Conservation (phyloP, 2,329 filamentous ascomycete genomes). For the Chaetomium olivaceum region DNA sequence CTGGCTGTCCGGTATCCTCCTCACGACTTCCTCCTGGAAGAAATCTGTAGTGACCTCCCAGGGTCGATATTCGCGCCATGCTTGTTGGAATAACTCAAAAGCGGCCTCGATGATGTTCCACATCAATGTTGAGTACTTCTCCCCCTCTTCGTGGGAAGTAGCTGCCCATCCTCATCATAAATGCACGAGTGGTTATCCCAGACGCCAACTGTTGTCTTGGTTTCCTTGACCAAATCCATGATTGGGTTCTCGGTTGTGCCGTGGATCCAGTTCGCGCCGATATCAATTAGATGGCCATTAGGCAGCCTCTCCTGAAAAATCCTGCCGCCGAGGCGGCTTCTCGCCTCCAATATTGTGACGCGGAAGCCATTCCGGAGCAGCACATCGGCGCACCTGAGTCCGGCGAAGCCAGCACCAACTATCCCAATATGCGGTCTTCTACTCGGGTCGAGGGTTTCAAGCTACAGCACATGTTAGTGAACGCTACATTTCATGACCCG, state of each 20-base stretch:
- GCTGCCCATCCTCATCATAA: conserved; percentile 57
- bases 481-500: background rate
- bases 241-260: conserved; percentile 72
- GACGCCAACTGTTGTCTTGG: conserved; percentile 50
- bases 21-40: conserved; percentile 48
- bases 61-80: conserved; percentile 50
- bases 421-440: conserved; percentile 59
- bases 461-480: conserved; percentile 22
- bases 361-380: conserved; percentile 63
- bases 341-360: conserved; percentile 70
- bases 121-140: conserved; percentile 54
- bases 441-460: conserved; percentile 22
- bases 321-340: conserved; percentile 66
- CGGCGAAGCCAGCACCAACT: conserved; percentile 70
- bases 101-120: conserved; percentile 70
- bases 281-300: conserved; percentile 54
- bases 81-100: conserved; percentile 64
- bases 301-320: conserved; percentile 54
- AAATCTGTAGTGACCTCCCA: conserved; percentile 55
- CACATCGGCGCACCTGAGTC: conserved; percentile 69
- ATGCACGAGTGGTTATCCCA: conserved; percentile 57
- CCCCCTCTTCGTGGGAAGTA: conserved; percentile 51
- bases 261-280: conserved; percentile 80
- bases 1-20: conserved; percentile 50
- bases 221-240: conserved; percentile 63